Conservation (phyloP, 768 basidiomycete species). For the Stropharia rugosoannulata region DNA sequence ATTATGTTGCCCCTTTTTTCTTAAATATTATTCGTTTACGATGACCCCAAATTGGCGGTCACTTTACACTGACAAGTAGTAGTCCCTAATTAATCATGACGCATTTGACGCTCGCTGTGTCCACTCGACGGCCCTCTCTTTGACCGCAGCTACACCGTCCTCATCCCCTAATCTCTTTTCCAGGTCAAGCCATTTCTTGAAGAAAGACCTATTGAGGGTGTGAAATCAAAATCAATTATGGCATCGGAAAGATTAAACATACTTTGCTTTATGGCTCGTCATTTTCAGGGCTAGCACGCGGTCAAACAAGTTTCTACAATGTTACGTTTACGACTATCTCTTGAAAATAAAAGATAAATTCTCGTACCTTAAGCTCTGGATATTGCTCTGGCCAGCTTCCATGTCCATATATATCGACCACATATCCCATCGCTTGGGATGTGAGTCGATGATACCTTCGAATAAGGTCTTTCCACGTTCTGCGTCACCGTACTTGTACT, state of each 20-base stretch:
- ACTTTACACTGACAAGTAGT: conserved; percentile 23
- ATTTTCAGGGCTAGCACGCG: conserved; percentile 83
- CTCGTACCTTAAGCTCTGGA: conserved; percentile 71
- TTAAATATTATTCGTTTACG: conserved; percentile 22
- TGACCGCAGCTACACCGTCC: conserved; percentile 76
- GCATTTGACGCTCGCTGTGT: conserved; percentile 52
- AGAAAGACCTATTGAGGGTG: conserved; percentile 63
- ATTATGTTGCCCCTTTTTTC: conserved; percentile 21
- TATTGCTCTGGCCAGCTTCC: conserved; percentile 79
- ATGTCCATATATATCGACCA: conserved; percentile 98
- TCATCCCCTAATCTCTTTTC: conserved; percentile 88
- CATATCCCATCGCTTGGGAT: conserved; percentile 92
- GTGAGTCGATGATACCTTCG: conserved; percentile 94
- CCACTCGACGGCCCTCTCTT: conserved; percentile 91
- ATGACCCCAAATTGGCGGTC: conserved; percentile 19
- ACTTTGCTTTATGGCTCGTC: conserved; percentile 97
- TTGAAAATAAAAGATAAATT: conserved; percentile 3
- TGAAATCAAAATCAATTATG: background rate
- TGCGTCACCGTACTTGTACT: conserved; percentile 91
- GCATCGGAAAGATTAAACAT: conserved; percentile 27
- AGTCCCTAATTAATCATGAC: conserved; percentile 30
- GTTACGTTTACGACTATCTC: conserved; percentile 1
- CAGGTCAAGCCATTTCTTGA: conserved; percentile 96
- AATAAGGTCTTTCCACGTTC: conserved; percentile 96
- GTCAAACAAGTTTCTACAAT: conserved; percentile 78